Conservation (phyloP, 2,329 filamentous ascomycete species). For the Phyllosticta citriasiana region DNA sequence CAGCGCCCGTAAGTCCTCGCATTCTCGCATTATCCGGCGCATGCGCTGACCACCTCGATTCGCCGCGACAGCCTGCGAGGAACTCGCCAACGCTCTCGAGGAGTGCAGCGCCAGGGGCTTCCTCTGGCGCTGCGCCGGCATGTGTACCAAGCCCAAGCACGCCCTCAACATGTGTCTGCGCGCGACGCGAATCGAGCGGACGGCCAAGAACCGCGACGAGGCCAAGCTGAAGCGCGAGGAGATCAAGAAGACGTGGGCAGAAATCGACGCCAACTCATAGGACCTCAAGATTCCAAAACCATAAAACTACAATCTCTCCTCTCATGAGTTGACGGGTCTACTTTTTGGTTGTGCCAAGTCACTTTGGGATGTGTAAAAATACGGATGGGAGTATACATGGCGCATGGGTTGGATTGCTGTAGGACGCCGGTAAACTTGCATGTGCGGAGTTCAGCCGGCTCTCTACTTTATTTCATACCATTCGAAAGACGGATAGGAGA, state of each 20-base stretch:
- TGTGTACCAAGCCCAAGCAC: constrained; percentile 79
- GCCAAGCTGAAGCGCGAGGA: constrained; percentile 60
- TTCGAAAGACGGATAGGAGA: background rate
- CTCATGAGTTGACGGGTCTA: background rate
- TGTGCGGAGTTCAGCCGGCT: background rate
- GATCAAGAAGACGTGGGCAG: constrained; percentile 69
- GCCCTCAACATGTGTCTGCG: constrained; percentile 78
- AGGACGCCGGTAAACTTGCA: background rate
- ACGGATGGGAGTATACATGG: background rate
- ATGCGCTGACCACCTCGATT: background rate
- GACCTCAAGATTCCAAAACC: background rate
- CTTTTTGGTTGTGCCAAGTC: background rate
- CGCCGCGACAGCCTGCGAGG: constrained; percentile 65
- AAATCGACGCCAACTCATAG: constrained; percentile 55
- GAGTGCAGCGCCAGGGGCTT: constrained; percentile 92
- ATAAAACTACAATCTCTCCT: background rate
- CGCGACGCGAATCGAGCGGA: constrained; percentile 67
- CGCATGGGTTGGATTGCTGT: background rate
- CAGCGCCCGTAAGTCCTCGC: constrained; percentile 56
- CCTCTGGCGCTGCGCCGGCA: constrained; percentile 79
- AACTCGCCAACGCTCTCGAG: constrained; percentile 86
- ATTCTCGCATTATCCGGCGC: background rate
- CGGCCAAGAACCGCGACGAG: constrained; percentile 62
- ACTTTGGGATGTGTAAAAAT: background rate
- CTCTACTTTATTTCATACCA: background rate